A percentile compares a stretch with the other conserved stretches of the same genome.
phyloP scores from a whole-genome alignment of 225 moss, liverwort and hornwort species.

The Pseudoscleropodium purum region DNA sequence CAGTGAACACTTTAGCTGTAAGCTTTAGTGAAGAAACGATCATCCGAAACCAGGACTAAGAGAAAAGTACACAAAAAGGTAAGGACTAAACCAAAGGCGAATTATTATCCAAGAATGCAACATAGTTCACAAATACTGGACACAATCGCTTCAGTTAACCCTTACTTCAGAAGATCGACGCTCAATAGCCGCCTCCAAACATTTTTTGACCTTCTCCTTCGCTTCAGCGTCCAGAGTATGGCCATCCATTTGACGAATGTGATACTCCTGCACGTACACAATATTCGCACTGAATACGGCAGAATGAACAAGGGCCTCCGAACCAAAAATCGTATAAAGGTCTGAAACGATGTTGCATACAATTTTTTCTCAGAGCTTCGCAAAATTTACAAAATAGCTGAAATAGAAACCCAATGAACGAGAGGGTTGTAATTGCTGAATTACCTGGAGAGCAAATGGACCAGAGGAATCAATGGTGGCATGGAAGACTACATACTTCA shows the following conservation, averaged over 20 bases:
- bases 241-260: conserved; percentile 53
- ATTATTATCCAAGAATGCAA: neutral
- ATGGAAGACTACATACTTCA: conserved; percentile 61
- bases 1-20: neutral
- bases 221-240: conserved; percentile 29
- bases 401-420: neutral
- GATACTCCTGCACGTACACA: conserved; percentile 36
- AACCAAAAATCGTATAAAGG: neutral
- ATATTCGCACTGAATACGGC: neutral
- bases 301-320: neutral
- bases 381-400: neutral
- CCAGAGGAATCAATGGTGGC: conserved; percentile 44
- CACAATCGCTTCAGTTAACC: neutral
- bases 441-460: conserved; percentile 35
- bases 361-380: neutral
- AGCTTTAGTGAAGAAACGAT: neutral
- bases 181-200: conserved; percentile 51
- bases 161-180: conserved; percentile 39
- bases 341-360: neutral
- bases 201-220: conserved; percentile 34
- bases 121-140: neutral
- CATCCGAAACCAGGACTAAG: neutral
- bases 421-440: neutral
- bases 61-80: neutral
- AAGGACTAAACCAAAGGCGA: neutral